phyloP scores from a whole-genome alignment of 352 stramenopile species.

The Phytopythium boreale region DNA sequence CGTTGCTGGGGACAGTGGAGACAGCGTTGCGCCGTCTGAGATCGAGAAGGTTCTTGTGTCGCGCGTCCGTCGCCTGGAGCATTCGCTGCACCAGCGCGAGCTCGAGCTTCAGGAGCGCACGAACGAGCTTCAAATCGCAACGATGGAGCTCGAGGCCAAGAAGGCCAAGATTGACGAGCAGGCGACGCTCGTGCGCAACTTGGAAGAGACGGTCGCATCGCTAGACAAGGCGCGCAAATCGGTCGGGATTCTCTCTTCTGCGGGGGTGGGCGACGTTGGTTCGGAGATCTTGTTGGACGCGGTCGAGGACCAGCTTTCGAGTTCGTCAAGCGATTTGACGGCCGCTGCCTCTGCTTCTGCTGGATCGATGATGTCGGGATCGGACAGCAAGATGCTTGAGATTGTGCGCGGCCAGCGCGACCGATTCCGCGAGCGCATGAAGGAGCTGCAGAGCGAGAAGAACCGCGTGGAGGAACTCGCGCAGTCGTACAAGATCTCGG shows the following conservation, averaged over 20 bases:
- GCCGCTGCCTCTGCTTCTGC: conserved; percentile 8
- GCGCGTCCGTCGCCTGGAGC: conserved; percentile 65
- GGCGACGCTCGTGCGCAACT: conserved; percentile 35
- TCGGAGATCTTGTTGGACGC: conserved; percentile 72
- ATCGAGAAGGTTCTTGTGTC: conserved; percentile 65
- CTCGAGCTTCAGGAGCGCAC: conserved; percentile 30
- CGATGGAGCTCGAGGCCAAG: conserved; percentile 18
- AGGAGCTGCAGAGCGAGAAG: conserved; percentile 73
- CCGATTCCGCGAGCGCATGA: conserved; percentile 80
- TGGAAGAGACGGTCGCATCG: conserved; percentile 67
- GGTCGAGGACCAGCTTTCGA: conserved; percentile 55
- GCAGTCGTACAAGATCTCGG: conserved; percentile 56
- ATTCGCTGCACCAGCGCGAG: conserved; percentile 69
- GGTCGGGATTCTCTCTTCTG: not conserved
- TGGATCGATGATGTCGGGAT: conserved; percentile 15
- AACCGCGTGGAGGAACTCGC: conserved; percentile 69
- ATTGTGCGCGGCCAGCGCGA: conserved; percentile 82
- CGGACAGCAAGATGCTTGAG: conserved; percentile 80
- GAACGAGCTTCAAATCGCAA: conserved; percentile 28
- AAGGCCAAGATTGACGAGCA: conserved; percentile 50
- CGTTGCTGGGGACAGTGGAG: conserved; percentile 9
- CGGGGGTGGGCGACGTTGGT: conserved; percentile 40
- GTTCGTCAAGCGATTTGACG: conserved; percentile 16
- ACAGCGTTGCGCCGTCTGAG: conserved; percentile 27
- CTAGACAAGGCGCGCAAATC: conserved; percentile 43